Percentiles rank a stretch among this genome's conserved stretches.
Evolutionary conservation across 164 flowering plant species (phyloP).

Genomic region (Chloranthus sessilifolius): DNA sequence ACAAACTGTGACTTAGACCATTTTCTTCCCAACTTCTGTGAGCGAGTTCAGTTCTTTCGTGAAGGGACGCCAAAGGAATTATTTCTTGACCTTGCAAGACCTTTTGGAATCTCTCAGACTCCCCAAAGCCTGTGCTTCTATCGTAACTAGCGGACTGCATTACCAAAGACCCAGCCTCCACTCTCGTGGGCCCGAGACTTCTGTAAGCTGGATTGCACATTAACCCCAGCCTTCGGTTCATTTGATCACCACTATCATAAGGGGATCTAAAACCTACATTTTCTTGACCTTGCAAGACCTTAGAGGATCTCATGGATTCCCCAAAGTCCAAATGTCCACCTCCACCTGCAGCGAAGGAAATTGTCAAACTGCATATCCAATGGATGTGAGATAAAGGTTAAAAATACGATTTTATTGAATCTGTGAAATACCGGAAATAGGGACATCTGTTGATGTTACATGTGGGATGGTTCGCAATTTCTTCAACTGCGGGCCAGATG

Average conservation of each 20-base stretch:
- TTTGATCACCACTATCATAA: slow-evolving; percentile 39
- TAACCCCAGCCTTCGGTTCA: slow-evolving; percentile 41
- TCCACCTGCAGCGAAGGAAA: slow-evolving; percentile 29
- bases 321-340: slow-evolving; percentile 61
- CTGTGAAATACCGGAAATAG: slow-evolving; percentile 52
- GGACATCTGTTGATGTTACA: slow-evolving; percentile 33
- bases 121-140: slow-evolving; percentile 51
- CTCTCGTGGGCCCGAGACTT: slow-evolving; percentile 24
- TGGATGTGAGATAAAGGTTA: no score
- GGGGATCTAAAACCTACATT: slow-evolving; percentile 58
- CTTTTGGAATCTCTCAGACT: slow-evolving; percentile 62
- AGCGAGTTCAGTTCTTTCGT: slow-evolving; percentile 31
- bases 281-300: slow-evolving; percentile 99
- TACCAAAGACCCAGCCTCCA: slow-evolving; percentile 22
- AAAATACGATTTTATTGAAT: no score
- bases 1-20: slow-evolving; percentile 28
- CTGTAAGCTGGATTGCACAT: slow-evolving; percentile 28
- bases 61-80: slow-evolving; percentile 46
- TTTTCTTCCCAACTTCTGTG: slow-evolving; percentile 37
- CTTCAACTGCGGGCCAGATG: slow-evolving; percentile 74
- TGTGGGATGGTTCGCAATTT: slow-evolving; percentile 53
- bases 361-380: no score
- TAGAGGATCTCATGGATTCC: slow-evolving; percentile 72
- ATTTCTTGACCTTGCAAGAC: slow-evolving; percentile 99
- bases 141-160: slow-evolving; percentile 30